Base-by-base conservation (phyloP, 345 rosid species). In the Aurinia saxatilis region DNA sequence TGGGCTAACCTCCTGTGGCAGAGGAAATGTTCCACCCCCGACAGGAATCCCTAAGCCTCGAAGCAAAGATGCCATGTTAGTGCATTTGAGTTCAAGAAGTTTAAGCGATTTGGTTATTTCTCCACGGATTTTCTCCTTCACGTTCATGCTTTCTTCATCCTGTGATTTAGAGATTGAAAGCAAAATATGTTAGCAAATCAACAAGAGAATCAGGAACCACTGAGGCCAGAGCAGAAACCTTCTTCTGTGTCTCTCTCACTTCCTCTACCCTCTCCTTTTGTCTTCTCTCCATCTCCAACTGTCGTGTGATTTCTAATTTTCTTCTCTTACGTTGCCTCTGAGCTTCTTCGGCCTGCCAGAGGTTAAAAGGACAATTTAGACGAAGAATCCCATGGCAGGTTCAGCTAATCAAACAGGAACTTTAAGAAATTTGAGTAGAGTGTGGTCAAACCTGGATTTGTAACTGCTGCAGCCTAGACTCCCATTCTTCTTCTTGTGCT, bases 261-360 rank as follows among this genome's bases (percentile, higher is more conserved):
- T 92, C 98, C 66, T 89, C 88, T 71, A 87, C 61, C 4, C 93
- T 86, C 80, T 81, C 86, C 72, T 87, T 87, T 75, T 83, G 89
- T 74, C 95, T 76, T 80, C 76, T 87, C 78, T 89, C 84, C 91
- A 92, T 75, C 63, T 89, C 91, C 61, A 83, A 59, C 59, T 76
- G 54, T 54, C 93, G 86, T 68, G 66, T 64, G 40, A 51, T 80
- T 70, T 80, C 93, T 56, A 84, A 81, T 67, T 72, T 83, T 73
- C 23, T 79, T 74, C 76, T 92, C 82, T 78, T 92, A 49, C 84
- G 82, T 76, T 82, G 75, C 60, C 82, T 83, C 65, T 72, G 82
- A 52, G 78, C 83, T 80, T 86, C 98, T 82, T 86, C 86, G 56
- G 91, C 89, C 98, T 88, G 21, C 27, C 30, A 17, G 57, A n/a